Base-by-base conservation (phyloP, 805 yeast species). In the Spathaspora passalidarum region DNA sequence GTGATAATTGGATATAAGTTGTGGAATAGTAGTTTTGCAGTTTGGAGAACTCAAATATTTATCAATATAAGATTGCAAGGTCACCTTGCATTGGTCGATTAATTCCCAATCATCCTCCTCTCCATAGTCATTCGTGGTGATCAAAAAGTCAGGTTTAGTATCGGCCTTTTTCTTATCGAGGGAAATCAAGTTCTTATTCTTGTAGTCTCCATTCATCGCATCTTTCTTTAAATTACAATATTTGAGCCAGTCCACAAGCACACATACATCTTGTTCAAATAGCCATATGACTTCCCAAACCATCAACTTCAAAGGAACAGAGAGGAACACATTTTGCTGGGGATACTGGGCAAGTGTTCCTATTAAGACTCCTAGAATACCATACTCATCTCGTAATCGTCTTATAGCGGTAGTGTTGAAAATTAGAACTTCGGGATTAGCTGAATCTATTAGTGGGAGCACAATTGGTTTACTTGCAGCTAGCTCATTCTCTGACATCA, bases 321-420 rank as follows among this genome's bases (percentile, higher is more conserved):
- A 95, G 35, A 88, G 68, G 56, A 91, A 86, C n/a, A 83, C 72
- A 57, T 89, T 90, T 58, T 92, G 99, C 61, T 94, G 99, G 2
- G 97, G 94, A n/a, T 91, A 89, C 40, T 81, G 75, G 0, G 97
- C 87, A 23, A 94, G 66, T 0, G 97, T 86, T 0, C 99, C 99
- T 0, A 80, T 67, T 13, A 92, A 69, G 1, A 84, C 80, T 0
- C 99, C 99, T 18, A 82, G 73, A 1, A 94, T 75, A 11, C 88
- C 88, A 37, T 77, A 65, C 9, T 46, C 42, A 2, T 71, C 69
- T 18, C 97, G 70, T 5, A 90, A 69, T 18, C 45, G 45, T 52
- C 75, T 74, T 42, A 87, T 71, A 42, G 74, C 78, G 0, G 73
- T 75, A 1, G 84, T 53, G 46, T 78, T 76, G 57, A 85, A 90